A percentile compares a stretch with the other conserved stretches of the same genome.
phyloP scores from a whole-genome alignment of 305 asterid species.

The Petunia hybrid region DNA sequence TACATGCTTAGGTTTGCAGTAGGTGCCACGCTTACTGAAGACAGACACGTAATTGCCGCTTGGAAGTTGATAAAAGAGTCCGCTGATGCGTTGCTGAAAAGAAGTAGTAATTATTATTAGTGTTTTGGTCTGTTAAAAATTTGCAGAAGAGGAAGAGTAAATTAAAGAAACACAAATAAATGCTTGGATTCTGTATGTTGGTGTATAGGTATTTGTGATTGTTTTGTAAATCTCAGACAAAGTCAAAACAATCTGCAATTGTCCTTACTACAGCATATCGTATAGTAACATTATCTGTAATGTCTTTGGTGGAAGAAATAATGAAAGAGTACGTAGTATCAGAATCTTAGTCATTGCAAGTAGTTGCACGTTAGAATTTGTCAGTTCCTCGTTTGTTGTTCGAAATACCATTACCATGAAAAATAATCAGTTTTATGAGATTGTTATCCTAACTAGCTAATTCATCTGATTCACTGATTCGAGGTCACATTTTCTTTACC shows the following conservation, averaged over 20 bases:
- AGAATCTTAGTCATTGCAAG: too few relatives aligned
- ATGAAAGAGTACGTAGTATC: neutral
- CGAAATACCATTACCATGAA: neutral
- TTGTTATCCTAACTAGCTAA: neutral
- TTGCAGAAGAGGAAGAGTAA: neutral
- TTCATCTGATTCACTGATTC: neutral
- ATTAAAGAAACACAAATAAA: neutral
- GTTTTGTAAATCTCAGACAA: neutral
- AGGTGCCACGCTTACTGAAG: slow-evolving; percentile 45
- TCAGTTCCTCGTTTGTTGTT: neutral
- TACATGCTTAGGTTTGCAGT: slow-evolving; percentile 46
- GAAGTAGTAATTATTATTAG: neutral
- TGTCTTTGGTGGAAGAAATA: neutral
- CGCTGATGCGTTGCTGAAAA: slow-evolving; percentile 35
- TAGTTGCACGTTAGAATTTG: too few relatives aligned
- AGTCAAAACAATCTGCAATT: neutral
- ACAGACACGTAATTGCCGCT: slow-evolving; percentile 40
- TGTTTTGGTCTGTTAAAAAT: neutral
- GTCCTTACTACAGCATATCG: neutral
- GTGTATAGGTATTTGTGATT: neutral
- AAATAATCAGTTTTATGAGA: neutral
- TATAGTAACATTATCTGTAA: neutral
- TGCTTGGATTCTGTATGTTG: neutral
- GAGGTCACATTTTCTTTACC: neutral
- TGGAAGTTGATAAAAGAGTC: slow-evolving; percentile 44